Evolutionary conservation across 352 stramenopile genomes (phyloP).

Genomic region (Paralagenidium karlingii): DNA sequence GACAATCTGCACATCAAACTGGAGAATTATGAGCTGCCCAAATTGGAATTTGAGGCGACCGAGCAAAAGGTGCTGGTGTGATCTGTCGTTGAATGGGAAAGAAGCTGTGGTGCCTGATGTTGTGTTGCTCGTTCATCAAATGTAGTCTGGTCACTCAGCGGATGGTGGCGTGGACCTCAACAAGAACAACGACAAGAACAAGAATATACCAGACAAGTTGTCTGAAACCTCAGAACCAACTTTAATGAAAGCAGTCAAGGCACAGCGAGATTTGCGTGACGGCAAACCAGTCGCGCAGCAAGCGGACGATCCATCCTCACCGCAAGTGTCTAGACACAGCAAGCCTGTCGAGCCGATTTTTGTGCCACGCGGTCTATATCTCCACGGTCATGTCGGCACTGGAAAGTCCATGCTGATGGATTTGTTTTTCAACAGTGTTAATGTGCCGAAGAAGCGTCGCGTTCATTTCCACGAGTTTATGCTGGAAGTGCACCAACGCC

Average conservation of each 20-base stretch:
- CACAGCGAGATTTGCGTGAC: too few relatives aligned
- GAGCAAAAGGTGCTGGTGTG: constrained; percentile 27
- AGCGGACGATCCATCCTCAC: too few relatives aligned
- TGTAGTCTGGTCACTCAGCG: too few relatives aligned
- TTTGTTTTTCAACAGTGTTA: constrained; percentile 87
- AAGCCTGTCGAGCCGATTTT: too few relatives aligned
- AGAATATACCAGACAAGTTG: constrained; percentile 95
- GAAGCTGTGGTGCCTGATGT: too few relatives aligned
- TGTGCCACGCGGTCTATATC: constrained; percentile 89
- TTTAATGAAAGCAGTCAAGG: too few relatives aligned
- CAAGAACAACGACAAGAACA: constrained; percentile 91
- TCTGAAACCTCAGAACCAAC: too few relatives aligned
- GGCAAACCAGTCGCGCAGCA: too few relatives aligned
- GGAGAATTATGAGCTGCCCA: constrained; percentile 31
- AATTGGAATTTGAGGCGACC: constrained; percentile 3
- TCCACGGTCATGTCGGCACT: constrained; percentile 91
- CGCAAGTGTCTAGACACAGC: too few relatives aligned
- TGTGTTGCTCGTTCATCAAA: too few relatives aligned
- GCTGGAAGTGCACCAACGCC: constrained; percentile 90
- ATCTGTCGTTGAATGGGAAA: too few relatives aligned
- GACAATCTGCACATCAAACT: constrained; percentile 51
- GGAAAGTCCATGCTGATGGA: constrained; percentile 97
- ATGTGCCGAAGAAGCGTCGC: constrained; percentile 62
- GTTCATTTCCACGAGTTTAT: constrained; percentile 99
- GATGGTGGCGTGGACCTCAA: constrained; percentile 93